These are phyloP conservation scores for Cardiospermum halicacabum DNA, from an alignment of 345 rosid genomes.

Conservation along the genomic window DNA sequence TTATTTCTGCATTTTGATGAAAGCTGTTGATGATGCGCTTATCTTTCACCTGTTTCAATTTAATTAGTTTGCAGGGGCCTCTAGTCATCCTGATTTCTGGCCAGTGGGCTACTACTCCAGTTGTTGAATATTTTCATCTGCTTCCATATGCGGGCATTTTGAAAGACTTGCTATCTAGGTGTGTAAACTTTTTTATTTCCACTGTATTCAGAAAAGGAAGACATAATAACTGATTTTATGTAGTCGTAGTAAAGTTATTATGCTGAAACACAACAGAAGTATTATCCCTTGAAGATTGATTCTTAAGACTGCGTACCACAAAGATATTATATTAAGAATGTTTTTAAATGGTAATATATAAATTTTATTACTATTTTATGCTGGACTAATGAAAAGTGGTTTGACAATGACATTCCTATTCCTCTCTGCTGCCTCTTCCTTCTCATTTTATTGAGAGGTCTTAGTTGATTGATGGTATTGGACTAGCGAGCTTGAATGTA, in stretches of 20 bases:
- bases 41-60: slow-evolving; percentile 9
- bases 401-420: background rate
- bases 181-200: background rate
- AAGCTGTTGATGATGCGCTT: background rate
- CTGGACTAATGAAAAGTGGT: background rate
- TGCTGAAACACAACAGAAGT: background rate
- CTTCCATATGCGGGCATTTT: slow-evolving; percentile 49
- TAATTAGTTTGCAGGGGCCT: slow-evolving; percentile 54
- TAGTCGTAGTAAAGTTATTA: background rate
- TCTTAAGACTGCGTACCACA: background rate
- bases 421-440: background rate
- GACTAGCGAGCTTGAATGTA: background rate
- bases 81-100: slow-evolving; percentile 29
- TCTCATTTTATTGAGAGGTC: background rate
- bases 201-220: background rate
- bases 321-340: background rate
- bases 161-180: slow-evolving; percentile 51
- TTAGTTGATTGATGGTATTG: background rate
- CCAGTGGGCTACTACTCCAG: slow-evolving; percentile 34
- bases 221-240: background rate
- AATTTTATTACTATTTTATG: background rate
- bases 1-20: background rate
- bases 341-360: background rate
- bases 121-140: slow-evolving; percentile 48
- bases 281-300: background rate